These are phyloP conservation scores for Corymbia calophylla DNA, from an alignment of 441 rosid genomes.

Conservation along the genomic window DNA sequence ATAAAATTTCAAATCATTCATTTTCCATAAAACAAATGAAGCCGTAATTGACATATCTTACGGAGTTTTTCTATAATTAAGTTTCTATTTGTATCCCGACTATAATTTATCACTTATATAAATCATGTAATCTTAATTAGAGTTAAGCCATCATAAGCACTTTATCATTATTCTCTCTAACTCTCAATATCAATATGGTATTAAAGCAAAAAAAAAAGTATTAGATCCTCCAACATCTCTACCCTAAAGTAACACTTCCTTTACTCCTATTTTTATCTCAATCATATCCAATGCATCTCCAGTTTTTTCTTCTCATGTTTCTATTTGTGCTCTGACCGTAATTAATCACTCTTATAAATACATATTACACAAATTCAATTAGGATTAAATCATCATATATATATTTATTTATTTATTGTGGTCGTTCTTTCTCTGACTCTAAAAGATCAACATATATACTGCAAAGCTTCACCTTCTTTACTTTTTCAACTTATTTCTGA, in stretches of 20 bases:
- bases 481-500: background rate
- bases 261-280: background rate
- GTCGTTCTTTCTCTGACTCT: background rate
- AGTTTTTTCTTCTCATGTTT: background rate
- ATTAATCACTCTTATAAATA: background rate
- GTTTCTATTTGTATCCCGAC: rapidly evolving
- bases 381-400: background rate
- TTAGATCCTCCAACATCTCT: background rate
- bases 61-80: background rate
- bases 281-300: background rate
- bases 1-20: too few species aligned
- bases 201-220: rapidly evolving
- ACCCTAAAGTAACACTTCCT: background rate
- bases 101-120: background rate
- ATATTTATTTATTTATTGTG: background rate
- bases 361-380: background rate
- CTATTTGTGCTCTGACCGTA: background rate
- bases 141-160: background rate
- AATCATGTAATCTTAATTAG: background rate
- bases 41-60: background rate
- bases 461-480: background rate
- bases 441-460: background rate
- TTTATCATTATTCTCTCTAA: background rate
- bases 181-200: background rate
- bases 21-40: rapidly evolving